phyloP scores from a whole-genome alignment of 129 eudicot genomes.

The Pulicaria dysenterica region DNA sequence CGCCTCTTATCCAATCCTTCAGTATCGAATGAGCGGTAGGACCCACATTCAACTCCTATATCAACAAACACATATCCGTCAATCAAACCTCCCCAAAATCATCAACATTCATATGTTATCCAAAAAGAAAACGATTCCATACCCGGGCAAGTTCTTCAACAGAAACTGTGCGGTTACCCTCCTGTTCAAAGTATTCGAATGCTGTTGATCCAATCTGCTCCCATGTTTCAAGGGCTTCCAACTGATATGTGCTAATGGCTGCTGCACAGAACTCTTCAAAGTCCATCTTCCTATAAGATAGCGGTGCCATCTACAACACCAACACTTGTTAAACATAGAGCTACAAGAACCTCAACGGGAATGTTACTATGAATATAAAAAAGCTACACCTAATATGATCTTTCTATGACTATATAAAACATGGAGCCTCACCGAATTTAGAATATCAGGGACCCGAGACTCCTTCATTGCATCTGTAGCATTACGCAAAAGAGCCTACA shows the following conservation, averaged over 20 bases:
- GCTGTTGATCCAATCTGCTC: constrained; percentile 61
- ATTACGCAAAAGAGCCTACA: constrained; percentile 64
- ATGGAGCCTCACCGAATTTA: constrained; percentile 53
- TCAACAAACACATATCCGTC: not conserved
- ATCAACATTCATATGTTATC: too few relatives aligned
- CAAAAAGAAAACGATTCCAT: not conserved
- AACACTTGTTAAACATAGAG: not conserved
- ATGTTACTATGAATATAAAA: not conserved
- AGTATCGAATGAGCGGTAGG: constrained; percentile 73
- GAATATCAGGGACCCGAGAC: constrained; percentile 68
- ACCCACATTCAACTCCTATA: constrained; percentile 88
- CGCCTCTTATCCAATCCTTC: constrained; percentile 76
- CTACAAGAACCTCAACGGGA: not conserved
- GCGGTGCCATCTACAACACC: constrained; percentile 49
- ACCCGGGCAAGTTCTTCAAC: constrained; percentile 68
- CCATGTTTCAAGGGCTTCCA: constrained; percentile 62
- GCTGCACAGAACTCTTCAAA: constrained; percentile 75
- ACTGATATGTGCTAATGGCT: constrained; percentile 66
- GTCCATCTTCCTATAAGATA: constrained; percentile 67
- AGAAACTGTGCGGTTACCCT: constrained; percentile 53
- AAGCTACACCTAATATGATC: too few relatives aligned
- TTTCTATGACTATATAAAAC: not conserved
- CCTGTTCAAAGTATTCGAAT: constrained; percentile 52
- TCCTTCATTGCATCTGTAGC: constrained; percentile 78
- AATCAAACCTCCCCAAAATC: not conserved